Base-by-base conservation (phyloP, 1,284 basidiomycete genomes). In the Agaricales sp. region DNA sequence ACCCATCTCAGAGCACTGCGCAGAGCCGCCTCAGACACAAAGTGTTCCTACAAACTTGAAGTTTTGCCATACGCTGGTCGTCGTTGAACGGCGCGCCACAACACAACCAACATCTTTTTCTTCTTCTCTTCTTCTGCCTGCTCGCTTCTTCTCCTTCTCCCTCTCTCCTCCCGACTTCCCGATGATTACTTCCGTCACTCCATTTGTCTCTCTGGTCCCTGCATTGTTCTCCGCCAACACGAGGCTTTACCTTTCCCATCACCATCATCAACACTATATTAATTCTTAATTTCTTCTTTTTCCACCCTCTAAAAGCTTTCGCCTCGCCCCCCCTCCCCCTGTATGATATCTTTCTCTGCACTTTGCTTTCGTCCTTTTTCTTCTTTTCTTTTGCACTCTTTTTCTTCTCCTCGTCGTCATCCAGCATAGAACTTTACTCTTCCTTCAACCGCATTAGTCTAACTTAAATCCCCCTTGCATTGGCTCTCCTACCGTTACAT, bases 21-120 rank as follows among this genome's bases (percentile, higher is more conserved):
- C 59, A 76, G 74, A 58, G 83, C 87, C 23, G 83, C 80, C 58
- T 77, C 69, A 55, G 82, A 87, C 64, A 78, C 75, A 48, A 72
- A 76, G 54, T 72, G 77, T 18, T 76, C 86, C 19, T 88, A 77
- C 73, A 86, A 82, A 59, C 76, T 87, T 53, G 81, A 87, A 57
- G 61, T 73, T 52, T 47, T 73, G 49, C 68, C 73, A 53, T 63
- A 69, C 55, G 61, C 62, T 51, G 65, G 54, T 37, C 55, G 54
- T 45, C 61, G 58, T 50, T 71, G 59, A 68, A 45, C 50, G 11
- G 44, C 23, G 30, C 30, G 30, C 24, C 30, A 37, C 43, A 47
- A 45, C 26, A 14, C 6, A 30, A 30, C 26, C 14, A 6, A 14
- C 26, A 30, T 30, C 6, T 30, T 14, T 14, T 30, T 6, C 6